phyloP scores from a whole-genome alignment of 2,329 filamentous ascomycete genomes.

The Fusarium fujikuroi region DNA sequence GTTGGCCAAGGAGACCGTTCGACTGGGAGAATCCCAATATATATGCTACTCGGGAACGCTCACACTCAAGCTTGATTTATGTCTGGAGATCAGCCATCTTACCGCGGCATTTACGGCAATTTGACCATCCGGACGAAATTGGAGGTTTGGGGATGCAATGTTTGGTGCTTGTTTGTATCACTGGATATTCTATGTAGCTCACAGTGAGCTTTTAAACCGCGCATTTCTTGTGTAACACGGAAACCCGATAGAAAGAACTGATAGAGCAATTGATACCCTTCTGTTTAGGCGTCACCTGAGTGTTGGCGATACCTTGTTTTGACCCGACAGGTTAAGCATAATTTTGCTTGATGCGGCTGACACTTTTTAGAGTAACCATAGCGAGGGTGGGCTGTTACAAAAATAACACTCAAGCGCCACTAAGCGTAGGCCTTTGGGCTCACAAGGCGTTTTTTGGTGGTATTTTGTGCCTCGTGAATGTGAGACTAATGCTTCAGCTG shows the following conservation, averaged over 20 bases:
- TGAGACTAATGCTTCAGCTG: constrained; percentile 33
- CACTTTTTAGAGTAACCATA: constrained; percentile 6
- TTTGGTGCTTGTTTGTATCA: not conserved
- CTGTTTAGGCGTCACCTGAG: not conserved
- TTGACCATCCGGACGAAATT: too few species aligned
- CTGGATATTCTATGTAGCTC: too few species aligned
- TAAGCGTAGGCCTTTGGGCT: not conserved
- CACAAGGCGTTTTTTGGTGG: constrained; percentile 14
- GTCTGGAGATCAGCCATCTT: not conserved
- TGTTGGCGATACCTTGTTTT: not conserved
- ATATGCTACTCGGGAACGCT: not conserved
- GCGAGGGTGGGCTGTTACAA: not conserved
- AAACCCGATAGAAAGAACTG: rapidly evolving
- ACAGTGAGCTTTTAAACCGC: rapidly evolving
- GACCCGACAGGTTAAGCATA: not conserved
- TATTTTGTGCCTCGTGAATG: constrained; percentile 27
- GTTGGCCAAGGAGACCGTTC: not conserved
- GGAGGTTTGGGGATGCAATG: too few species aligned
- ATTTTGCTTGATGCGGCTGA: not conserved
- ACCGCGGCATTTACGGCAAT: rapidly evolving
- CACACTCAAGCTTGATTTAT: rapidly evolving
- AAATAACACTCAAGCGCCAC: not conserved
- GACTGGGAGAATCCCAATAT: not conserved
- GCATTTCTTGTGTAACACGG: not conserved
- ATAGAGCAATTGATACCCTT: not conserved